phyloP scores from a whole-genome alignment of 805 yeast genomes.

The Metschnikowia gelsemii region DNA sequence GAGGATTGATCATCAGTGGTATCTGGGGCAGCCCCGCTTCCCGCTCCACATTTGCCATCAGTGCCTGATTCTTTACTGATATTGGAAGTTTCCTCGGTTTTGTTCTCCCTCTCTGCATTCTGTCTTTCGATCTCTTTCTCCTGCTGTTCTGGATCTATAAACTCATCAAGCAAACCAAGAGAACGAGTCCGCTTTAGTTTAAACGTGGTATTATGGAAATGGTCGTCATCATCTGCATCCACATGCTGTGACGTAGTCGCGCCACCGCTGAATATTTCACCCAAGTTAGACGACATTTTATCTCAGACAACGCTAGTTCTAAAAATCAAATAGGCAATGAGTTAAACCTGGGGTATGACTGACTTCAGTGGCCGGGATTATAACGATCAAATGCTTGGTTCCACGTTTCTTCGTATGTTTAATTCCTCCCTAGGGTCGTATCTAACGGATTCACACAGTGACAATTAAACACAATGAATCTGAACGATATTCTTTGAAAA shows the following conservation, averaged over 20 bases:
- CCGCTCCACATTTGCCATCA: background rate
- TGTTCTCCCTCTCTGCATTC: constrained; percentile 14
- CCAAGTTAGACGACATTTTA: constrained; percentile 16
- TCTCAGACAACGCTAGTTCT: background rate
- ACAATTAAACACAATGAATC: background rate
- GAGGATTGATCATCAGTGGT: constrained; percentile 12
- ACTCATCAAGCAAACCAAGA: constrained; percentile 75
- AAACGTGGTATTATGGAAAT: constrained; percentile 68
- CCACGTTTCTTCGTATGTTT: background rate
- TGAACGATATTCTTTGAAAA: no score
- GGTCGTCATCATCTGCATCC: constrained; percentile 68
- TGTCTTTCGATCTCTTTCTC: constrained; percentile 16
- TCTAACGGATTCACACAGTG: background rate
- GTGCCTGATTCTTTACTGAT: background rate
- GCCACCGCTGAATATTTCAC: constrained; percentile 50
- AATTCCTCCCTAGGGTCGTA: background rate
- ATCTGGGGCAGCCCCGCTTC: constrained; percentile 10
- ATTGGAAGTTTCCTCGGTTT: constrained; percentile 2
- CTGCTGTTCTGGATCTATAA: constrained; percentile 44
- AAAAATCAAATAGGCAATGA: background rate
- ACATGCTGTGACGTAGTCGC: constrained; percentile 65
- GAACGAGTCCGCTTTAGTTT: constrained; percentile 79
- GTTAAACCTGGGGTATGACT: background rate
- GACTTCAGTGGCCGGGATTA: no score
- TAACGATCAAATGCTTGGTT: background rate